Evolutionary conservation across 805 yeast genomes (phyloP), one percentile per base, ranked within the genome.

Genomic region (Saccharomycopsis selenospora): DNA sequence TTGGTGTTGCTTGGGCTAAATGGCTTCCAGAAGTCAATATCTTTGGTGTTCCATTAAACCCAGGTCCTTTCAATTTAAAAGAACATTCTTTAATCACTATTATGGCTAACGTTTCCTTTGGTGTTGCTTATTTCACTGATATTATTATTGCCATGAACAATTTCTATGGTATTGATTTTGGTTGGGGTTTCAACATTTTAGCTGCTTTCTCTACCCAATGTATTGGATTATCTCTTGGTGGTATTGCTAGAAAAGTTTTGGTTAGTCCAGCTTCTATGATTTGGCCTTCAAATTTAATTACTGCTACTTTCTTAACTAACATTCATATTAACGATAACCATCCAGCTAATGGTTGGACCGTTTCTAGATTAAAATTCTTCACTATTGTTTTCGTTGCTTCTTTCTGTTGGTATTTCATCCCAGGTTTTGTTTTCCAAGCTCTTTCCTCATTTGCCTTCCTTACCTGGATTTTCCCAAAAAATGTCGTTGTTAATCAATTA

Each of bases 241-340:
- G 90, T 26, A 46, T 82, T 49, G 68, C 75, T 36, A 69, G 82
- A 54, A 71, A 75, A 54, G 67, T 80, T 29, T 68, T 83, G 52
- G 81, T 83, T 13, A 74, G 75, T 50, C 83, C 88, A 3, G 72
- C 81, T 3, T 67, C 77, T n/a, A 76, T 80, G 63, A 71, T 82
- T 45, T 85, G 90, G 90, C 91, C 91, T 3, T 63, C 76, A 1
- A 74, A 73, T 57, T 68, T 84, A 59, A 84, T 80, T 45, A 70
- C 80, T 3, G 59, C 78, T 24, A 79, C 84, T 20, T 72, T 80
- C 55, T 69, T 76, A 66, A 67, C 76, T 58, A 71, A 73, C 64
- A 68, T 80, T 62, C 72, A 68, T 63, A 53, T 71, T 59, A 65
- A 73, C 54, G 68, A 64, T 28, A 73, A 75, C 60, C 76, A 77